These are phyloP conservation scores for Mimosa bimucronata DNA, from an alignment of 306 rosid species.

Conservation along the genomic window DNA sequence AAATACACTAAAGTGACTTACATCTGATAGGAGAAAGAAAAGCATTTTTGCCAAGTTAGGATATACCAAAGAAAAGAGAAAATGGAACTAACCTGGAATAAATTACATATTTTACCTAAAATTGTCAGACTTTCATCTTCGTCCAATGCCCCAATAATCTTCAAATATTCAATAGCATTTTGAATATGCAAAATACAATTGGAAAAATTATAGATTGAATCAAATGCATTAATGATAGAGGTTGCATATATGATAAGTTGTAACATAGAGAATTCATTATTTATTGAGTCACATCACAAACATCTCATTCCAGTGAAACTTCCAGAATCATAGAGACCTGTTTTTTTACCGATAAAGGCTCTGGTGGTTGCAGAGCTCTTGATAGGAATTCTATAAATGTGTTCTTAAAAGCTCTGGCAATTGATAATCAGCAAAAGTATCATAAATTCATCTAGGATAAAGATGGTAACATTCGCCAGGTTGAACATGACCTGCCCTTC, in stretches of 20 bases:
- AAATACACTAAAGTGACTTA: conserved; percentile 10
- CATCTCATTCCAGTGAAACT: conserved; percentile 30
- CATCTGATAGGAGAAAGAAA: conserved; percentile 11
- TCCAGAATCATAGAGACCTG: conserved; percentile 34
- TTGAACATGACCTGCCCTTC: too few relatives aligned
- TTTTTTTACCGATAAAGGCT: conserved; percentile 75
- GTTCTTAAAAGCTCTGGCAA: conserved; percentile 95
- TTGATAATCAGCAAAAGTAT: conserved; percentile 88
- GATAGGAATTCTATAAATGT: conserved; percentile 93
- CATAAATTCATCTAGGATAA: conserved; percentile 86
- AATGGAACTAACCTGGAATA: too few relatives aligned
- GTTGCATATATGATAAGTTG: conserved; percentile 26
- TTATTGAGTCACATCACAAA: conserved; percentile 24
- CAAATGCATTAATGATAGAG: conserved; percentile 21
- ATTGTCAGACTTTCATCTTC: too few relatives aligned
- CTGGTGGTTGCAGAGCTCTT: conserved; percentile 94
- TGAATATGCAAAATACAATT: conserved; percentile 66
- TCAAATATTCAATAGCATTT: conserved; percentile 91
- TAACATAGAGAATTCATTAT: conserved; percentile 19
- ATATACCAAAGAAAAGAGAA: conserved; percentile 30
- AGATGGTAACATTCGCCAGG: conserved; percentile 94
- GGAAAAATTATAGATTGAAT: conserved; percentile 31
- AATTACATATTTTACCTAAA: too few relatives aligned
- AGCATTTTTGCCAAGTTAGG: conserved; percentile 12
- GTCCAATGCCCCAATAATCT: conserved; percentile 81